Percentiles rank a stretch among this genome's conserved stretches.
phyloP scores from a whole-genome alignment of 2,329 filamentous ascomycete genomes.

The Capronia americana region DNA sequence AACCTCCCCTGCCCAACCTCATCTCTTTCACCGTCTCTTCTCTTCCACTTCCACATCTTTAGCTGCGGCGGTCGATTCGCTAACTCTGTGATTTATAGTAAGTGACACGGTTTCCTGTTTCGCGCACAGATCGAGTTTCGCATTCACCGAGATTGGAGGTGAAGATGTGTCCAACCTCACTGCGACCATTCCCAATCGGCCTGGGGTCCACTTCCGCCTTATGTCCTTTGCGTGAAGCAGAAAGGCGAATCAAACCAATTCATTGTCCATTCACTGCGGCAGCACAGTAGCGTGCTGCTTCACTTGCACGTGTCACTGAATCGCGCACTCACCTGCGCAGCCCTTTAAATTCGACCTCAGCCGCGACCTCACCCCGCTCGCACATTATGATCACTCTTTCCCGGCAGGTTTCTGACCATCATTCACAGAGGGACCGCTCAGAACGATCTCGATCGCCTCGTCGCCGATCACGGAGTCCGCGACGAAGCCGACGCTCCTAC shows the following conservation, averaged over 20 bases:
- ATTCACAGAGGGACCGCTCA: constrained; percentile 76
- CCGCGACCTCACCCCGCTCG: constrained; percentile 33
- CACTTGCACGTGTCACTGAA: constrained; percentile 30
- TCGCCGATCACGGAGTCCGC: constrained; percentile 80
- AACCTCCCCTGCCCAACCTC: constrained; percentile 27
- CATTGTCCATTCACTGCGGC: constrained; percentile 24
- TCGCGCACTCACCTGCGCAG: constrained; percentile 26
- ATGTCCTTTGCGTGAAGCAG: constrained; percentile 24
- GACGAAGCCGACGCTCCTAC: constrained; percentile 76
- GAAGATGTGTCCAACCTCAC: constrained; percentile 24
- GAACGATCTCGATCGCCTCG: constrained; percentile 73
- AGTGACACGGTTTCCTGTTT: constrained; percentile 33
- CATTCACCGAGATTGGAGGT: constrained; percentile 13
- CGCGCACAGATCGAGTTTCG: constrained; percentile 23
- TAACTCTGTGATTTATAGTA: constrained; percentile 33
- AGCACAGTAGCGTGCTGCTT: constrained; percentile 22
- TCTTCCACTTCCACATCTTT: constrained; percentile 24
- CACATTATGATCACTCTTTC: constrained; percentile 26
- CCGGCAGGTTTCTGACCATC: constrained; percentile 42
- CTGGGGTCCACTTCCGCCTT: constrained; percentile 35
- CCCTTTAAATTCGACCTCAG: constrained; percentile 29
- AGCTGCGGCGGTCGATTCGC: constrained; percentile 20
- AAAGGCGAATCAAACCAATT: constrained; percentile 25
- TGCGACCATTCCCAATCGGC: constrained; percentile 28
- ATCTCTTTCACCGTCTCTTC: constrained; percentile 32